Conservation (phyloP, 2,329 filamentous ascomycete genomes). For the Pestalotiopsis fici region DNA sequence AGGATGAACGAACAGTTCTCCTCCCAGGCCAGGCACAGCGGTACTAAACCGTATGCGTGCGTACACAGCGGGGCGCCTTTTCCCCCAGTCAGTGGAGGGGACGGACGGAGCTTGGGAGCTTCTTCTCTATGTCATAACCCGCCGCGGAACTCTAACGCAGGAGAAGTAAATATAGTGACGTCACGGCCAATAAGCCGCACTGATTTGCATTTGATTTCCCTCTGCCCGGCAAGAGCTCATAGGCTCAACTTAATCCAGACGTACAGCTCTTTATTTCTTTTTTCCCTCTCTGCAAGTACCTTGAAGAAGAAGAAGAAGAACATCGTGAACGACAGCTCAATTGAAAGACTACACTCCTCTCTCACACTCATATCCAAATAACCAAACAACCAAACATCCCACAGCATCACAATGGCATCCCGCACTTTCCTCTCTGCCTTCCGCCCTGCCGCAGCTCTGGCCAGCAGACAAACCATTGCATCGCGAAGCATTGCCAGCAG, state of each 20-base stretch:
- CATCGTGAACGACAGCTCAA: neutral
- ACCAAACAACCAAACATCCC: neutral
- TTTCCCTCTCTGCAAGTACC: neutral
- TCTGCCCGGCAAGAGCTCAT: neutral
- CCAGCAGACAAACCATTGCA: slow-evolving; percentile 11
- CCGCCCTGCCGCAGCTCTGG: slow-evolving; percentile 6
- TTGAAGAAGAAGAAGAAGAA: neutral
- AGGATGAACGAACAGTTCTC: neutral
- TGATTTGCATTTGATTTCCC: neutral
- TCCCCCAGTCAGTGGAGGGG: neutral
- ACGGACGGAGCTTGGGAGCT: neutral
- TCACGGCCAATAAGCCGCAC: slow-evolving; percentile 1
- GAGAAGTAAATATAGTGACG: slow-evolving; percentile 3
- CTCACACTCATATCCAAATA: neutral
- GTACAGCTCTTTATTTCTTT: neutral
- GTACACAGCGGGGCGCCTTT: neutral
- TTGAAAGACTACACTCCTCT: neutral
- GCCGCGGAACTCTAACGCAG: neutral
- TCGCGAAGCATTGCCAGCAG: slow-evolving; percentile 13
- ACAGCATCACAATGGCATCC: slow-evolving; percentile 13
- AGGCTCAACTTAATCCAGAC: neutral
- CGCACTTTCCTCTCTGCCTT: slow-evolving; percentile 12
- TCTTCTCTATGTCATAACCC: neutral
- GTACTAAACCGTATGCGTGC: neutral
- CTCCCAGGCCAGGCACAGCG: neutral